Conservation (phyloP, 257 asterid species). For the Galeopsis tetrahit region DNA sequence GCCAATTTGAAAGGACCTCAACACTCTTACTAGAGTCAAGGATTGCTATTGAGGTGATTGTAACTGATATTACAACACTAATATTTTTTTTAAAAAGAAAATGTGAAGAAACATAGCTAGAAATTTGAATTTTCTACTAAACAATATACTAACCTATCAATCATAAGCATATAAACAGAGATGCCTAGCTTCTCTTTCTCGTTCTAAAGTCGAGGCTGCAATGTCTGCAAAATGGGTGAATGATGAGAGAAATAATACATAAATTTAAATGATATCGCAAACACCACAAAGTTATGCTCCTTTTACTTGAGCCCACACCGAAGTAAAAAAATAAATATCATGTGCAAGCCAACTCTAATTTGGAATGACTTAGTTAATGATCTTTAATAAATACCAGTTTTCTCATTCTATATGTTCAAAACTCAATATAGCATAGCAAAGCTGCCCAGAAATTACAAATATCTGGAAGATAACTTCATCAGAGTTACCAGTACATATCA, state of each 20-base stretch:
- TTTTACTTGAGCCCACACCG: slow-evolving; percentile 16
- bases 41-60: slow-evolving; percentile 16
- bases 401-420: too few relatives aligned
- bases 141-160: slow-evolving; percentile 74
- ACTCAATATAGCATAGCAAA: too few relatives aligned
- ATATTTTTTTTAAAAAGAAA: background rate
- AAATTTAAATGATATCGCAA: slow-evolving; percentile 5
- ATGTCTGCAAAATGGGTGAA: slow-evolving; percentile 57
- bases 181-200: slow-evolving; percentile 63
- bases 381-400: background rate
- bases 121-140: slow-evolving; percentile 19
- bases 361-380: background rate
- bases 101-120: slow-evolving; percentile 14
- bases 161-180: slow-evolving; percentile 70
- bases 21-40: slow-evolving; percentile 61
- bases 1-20: too few relatives aligned
- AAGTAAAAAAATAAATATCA: background rate
- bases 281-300: background rate
- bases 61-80: slow-evolving; percentile 5
- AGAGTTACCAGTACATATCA: too few relatives aligned
- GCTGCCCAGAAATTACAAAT: too few relatives aligned
- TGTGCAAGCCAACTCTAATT: background rate
- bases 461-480: too few relatives aligned
- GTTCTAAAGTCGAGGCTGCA: slow-evolving; percentile 62
- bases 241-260: too few relatives aligned